Evolutionary conservation across 1,284 basidiomycete species (phyloP), one percentile per base, ranked within the genome.

Genomic region (Ganoderma multipileum): DNA sequence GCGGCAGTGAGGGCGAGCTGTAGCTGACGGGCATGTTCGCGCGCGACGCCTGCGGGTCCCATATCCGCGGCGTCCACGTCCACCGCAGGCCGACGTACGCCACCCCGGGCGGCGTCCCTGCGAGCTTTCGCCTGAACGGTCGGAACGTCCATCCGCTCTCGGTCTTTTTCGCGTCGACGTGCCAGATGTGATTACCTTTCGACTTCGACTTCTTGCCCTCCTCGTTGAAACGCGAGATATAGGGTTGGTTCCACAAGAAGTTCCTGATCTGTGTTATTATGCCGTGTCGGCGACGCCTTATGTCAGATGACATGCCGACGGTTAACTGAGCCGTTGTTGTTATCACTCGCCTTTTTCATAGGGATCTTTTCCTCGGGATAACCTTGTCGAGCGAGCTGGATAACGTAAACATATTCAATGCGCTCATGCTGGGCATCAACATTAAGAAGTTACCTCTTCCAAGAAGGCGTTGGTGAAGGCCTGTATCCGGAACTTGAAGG

Each of bases 161-260:
- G 11, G 82, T 77, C 77, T 96, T 98, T 82, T 92, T 95, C 23
- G 96, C 98, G 76, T 99, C 96, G 62, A 99, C 93, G 78, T 97
- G 97, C 98, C 98, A 99, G 73, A 99, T 98, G 78, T 99, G 97
- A 81, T 99, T 99, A 64, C 98, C 98, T 84, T 99, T 99, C 64
- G 96, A 97, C 83, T 99, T 99, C 41, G 97, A 95, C 83, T 99
- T 99, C 82, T 98, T 98, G 42, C 96, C 98, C 80, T 99, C 98
- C 77, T 99, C 96, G 80, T 99, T 99, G 87, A 97, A 99, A 36
- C 98, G 93, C 58, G 97, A 93, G 77, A 99, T 99, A 77, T 94
- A 93, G 30, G 93, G 92, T 74, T 94, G 91, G 73, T 85, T 93
- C 98, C 98, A 99, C 60, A 99, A 89, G 83, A 98, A 99, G 77